phyloP scores from a whole-genome alignment of 208 protist species.

The Leptomonas seymouri region DNA sequence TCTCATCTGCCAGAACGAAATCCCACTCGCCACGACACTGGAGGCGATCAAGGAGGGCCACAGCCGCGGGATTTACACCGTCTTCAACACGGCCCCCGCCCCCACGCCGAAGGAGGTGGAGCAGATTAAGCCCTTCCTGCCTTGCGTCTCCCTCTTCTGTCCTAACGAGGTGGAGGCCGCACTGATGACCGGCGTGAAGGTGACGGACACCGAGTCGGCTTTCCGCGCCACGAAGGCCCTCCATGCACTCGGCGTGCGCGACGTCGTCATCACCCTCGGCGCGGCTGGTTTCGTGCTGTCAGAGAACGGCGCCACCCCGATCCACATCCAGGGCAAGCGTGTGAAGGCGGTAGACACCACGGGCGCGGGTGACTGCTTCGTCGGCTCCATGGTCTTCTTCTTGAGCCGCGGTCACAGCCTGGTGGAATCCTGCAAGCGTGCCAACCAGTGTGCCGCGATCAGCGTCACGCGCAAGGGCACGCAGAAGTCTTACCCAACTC shows the following conservation, averaged over 20 bases:
- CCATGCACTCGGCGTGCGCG: constrained; percentile 63
- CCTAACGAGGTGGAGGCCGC: constrained; percentile 93
- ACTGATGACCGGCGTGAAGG: constrained; percentile 80
- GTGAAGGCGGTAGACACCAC: constrained; percentile 94
- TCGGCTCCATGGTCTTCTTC: constrained; percentile 92
- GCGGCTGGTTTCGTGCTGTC: constrained; percentile 72
- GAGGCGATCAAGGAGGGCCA: constrained; percentile 81
- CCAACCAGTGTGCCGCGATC: constrained; percentile 83
- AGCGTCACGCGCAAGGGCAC: constrained; percentile 93
- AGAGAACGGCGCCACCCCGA: constrained; percentile 46
- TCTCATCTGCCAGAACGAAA: constrained; percentile 94
- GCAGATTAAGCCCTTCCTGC: constrained; percentile 76
- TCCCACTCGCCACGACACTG: constrained; percentile 84
- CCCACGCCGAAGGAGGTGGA: constrained; percentile 68
- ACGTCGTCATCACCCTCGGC: constrained; percentile 93
- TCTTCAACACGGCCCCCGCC: constrained; percentile 94
- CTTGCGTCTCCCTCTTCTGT: constrained; percentile 87
- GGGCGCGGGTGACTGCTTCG: constrained; percentile 94
- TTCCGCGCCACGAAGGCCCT: constrained; percentile 58
- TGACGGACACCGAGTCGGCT: constrained; percentile 65
- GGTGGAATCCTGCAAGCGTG: constrained; percentile 71
- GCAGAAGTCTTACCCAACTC: constrained; percentile 84
- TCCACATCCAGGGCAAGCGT: constrained; percentile 52
- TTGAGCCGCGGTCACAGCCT: constrained; percentile 72
- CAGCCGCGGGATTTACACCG: constrained; percentile 84